Conservation (phyloP, 148 eudicot species). For the Chenopodium album region DNA sequence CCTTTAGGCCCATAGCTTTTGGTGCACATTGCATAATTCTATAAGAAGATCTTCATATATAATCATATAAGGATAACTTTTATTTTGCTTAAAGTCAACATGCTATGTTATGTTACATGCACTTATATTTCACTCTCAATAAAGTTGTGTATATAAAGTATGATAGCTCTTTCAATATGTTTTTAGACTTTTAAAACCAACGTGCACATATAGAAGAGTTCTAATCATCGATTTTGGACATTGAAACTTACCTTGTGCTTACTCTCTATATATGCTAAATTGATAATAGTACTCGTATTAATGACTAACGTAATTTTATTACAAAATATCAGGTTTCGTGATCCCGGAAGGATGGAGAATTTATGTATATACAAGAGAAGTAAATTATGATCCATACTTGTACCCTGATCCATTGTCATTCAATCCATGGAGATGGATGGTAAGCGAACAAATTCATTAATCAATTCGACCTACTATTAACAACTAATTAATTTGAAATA, state of each 20-base stretch:
- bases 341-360: slow-evolving; percentile 99
- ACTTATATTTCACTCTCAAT: background rate
- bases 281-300: too few species aligned
- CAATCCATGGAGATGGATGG: slow-evolving; percentile 99
- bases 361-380: slow-evolving; percentile 89
- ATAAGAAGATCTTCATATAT: slow-evolving; percentile 14
- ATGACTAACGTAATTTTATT: background rate
- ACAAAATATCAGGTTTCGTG: slow-evolving; percentile 56
- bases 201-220: too few species aligned
- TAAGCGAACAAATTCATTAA: slow-evolving; percentile 21
- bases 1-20: slow-evolving; percentile 36
- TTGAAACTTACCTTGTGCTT: background rate
- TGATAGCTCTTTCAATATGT: background rate
- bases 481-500: background rate
- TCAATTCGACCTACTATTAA: background rate
- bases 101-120: slow-evolving; percentile 8
- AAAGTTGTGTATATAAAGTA: background rate
- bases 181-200: too few species aligned
- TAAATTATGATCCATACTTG: slow-evolving; percentile 72
- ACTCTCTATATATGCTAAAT: too few species aligned
- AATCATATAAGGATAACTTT: background rate
- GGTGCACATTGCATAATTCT: slow-evolving; percentile 4
- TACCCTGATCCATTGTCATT: slow-evolving; percentile 82
- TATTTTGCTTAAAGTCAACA: slow-evolving; percentile 22
- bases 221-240: too few species aligned